Conservation (phyloP, 2,329 filamentous ascomycete genomes). For the Penicillium sp. region DNA sequence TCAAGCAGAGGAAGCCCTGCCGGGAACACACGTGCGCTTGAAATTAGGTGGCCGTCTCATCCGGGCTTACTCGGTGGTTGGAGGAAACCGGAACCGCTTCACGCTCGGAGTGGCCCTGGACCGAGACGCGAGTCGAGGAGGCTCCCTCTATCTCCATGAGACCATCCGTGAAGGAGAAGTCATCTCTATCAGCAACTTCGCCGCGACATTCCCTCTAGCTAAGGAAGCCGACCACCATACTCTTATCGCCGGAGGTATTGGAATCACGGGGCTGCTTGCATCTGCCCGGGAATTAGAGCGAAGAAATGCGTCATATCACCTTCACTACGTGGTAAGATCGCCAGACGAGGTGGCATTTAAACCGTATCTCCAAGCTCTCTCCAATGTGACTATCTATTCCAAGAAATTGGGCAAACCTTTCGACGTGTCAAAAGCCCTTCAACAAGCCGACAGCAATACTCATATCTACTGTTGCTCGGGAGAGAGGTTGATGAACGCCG, state of each 20-base stretch:
- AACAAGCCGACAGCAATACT: background rate
- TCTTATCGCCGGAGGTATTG: constrained; percentile 8
- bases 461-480: constrained; percentile 1
- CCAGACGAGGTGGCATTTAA: constrained; percentile 4
- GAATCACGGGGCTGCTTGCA: constrained; percentile 8
- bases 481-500: constrained; percentile 2
- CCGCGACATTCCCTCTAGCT: background rate
- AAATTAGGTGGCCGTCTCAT: constrained; percentile 6
- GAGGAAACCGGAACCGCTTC: constrained; percentile 3
- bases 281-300: background rate
- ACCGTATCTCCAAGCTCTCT: background rate
- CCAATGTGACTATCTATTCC: constrained; percentile 4
- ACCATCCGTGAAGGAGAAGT: background rate
- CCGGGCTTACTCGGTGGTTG: constrained; percentile 7
- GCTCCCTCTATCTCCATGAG: constrained; percentile 7
- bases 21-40: constrained; percentile 3
- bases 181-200: constrained; percentile 1
- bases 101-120: constrained; percentile 4
- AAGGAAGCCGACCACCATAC: constrained; percentile 1
- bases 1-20: background rate
- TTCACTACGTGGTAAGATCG: constrained; percentile 6
- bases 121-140: constrained; percentile 1
- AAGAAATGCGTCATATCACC: background rate
- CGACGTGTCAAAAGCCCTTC: background rate
- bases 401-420: background rate